Conservation (phyloP, 257 asterid species). For the Parsonsia alboflavescens region DNA sequence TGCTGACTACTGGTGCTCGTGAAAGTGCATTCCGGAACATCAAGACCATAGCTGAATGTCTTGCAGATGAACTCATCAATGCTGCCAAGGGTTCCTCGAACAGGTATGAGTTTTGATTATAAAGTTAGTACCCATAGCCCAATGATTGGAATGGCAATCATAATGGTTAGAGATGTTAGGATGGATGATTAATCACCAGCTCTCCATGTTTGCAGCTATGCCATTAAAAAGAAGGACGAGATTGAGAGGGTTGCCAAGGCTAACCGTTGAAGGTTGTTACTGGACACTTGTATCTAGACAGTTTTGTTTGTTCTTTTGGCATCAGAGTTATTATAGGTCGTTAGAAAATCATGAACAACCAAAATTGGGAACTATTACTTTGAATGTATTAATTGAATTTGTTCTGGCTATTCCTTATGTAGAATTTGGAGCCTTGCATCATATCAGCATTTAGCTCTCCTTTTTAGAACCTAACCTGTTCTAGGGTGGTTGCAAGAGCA, state of each 20-base stretch:
- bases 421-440: not conserved
- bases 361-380: not conserved
- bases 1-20: conserved; percentile 35
- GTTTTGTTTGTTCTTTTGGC: conserved; percentile 16
- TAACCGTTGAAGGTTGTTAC: conserved; percentile 45
- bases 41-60: conserved; percentile 37
- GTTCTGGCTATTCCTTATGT: not conserved
- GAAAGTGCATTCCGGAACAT: conserved; percentile 35
- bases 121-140: conserved; percentile 30
- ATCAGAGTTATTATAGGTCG: conserved; percentile 1
- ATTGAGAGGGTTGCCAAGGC: conserved; percentile 94
- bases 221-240: conserved; percentile 87
- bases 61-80: conserved; percentile 36
- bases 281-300: conserved; percentile 5
- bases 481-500: no score
- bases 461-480: no score
- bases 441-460: not conserved
- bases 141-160: no score
- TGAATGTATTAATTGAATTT: conserved; percentile 2
- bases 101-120: conserved; percentile 15
- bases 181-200: not conserved
- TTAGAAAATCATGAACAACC: conserved; percentile 1
- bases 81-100: conserved; percentile 40
- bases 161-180: not conserved
- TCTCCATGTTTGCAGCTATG: conserved; percentile 48